Evolutionary conservation across 2,329 filamentous ascomycete species (phyloP).

Genomic region (Epichloe festucae): DNA sequence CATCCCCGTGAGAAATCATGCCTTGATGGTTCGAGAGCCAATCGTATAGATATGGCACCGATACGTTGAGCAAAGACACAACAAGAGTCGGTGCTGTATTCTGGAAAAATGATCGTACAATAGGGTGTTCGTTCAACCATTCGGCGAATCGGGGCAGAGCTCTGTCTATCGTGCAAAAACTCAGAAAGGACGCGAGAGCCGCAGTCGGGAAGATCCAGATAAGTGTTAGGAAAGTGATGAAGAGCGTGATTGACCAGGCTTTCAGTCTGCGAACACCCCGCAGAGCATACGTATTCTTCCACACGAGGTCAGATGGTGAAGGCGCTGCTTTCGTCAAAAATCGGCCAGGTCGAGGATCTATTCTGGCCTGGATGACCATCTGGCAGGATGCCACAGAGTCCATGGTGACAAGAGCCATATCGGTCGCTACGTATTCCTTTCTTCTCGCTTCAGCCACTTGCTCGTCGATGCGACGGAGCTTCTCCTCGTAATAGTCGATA

Average conservation of each 20-base stretch:
- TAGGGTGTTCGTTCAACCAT: constrained; percentile 52
- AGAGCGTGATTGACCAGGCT: constrained; percentile 70
- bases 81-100: constrained; percentile 78
- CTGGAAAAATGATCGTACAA: constrained; percentile 65
- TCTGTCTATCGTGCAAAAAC: constrained; percentile 65
- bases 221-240: constrained; percentile 72
- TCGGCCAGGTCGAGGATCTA: constrained; percentile 79
- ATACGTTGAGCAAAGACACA: constrained; percentile 75
- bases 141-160: constrained; percentile 59
- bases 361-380: constrained; percentile 89
- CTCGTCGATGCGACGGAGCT: constrained; percentile 65
- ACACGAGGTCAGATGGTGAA: constrained; percentile 83
- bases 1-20: constrained; percentile 87
- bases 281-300: constrained; percentile 82
- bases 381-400: constrained; percentile 85
- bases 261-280: constrained; percentile 60
- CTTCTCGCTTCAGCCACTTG: constrained; percentile 56
- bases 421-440: constrained; percentile 63
- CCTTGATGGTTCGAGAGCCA: constrained; percentile 85
- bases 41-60: constrained; percentile 89
- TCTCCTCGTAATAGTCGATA: constrained; percentile 88
- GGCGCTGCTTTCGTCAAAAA: constrained; percentile 78
- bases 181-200: constrained; percentile 65
- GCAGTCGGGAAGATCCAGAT: constrained; percentile 80
- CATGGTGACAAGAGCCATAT: constrained; percentile 93